These are phyloP conservation scores for Trichoderma asperelloides DNA, from an alignment of 495 filamentous ascomycete species.

Conservation along the genomic window DNA sequence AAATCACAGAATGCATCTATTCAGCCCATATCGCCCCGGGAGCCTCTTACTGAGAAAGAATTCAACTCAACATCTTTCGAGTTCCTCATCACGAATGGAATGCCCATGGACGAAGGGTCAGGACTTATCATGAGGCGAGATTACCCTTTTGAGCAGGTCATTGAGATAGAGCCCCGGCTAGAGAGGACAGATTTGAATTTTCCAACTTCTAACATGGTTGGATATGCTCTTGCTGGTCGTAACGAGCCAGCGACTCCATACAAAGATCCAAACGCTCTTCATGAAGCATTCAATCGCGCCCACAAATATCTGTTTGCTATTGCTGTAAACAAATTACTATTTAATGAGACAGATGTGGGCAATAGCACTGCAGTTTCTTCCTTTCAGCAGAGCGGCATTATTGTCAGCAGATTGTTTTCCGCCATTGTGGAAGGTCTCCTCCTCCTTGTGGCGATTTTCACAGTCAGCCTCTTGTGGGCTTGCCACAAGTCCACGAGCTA, in stretches of 20 bases:
- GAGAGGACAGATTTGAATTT: constrained; percentile 12
- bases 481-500: constrained; percentile 12
- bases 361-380: constrained; percentile 9
- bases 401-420: constrained; percentile 29
- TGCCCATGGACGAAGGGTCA: not conserved
- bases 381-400: constrained; percentile 16
- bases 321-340: constrained; percentile 21
- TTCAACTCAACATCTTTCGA: constrained; percentile 32
- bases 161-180: constrained; percentile 12
- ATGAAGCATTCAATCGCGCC: constrained; percentile 19
- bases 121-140: not conserved
- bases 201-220: constrained; percentile 21
- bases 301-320: constrained; percentile 32
- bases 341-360: not conserved
- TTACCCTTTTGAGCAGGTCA: not conserved
- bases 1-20: not conserved
- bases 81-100: constrained; percentile 18
- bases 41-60: constrained; percentile 15
- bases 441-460: constrained; percentile 20
- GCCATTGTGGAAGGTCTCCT: constrained; percentile 30
- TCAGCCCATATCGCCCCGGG: constrained; percentile 11
- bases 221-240: constrained; percentile 20
- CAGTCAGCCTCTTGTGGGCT: constrained; percentile 16
- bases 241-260: constrained; percentile 18
- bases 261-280: constrained; percentile 18